Conservation (phyloP, 768 basidiomycete species). For the Serpula lacrymans region DNA sequence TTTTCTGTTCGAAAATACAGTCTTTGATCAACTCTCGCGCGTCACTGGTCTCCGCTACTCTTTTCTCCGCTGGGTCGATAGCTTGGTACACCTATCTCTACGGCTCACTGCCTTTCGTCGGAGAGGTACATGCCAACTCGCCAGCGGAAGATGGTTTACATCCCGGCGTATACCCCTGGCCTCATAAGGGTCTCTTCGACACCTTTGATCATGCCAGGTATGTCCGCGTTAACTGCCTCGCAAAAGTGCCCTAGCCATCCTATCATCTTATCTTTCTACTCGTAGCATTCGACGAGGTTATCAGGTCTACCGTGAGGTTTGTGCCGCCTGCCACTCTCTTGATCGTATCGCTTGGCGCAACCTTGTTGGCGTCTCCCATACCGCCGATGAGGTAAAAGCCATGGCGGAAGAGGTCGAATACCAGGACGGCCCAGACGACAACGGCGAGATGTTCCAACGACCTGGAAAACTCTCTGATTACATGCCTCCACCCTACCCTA, state of each 20-base stretch:
- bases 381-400: slow-evolving; percentile 80
- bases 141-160: slow-evolving; percentile 95
- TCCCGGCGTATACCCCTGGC: slow-evolving; percentile 83
- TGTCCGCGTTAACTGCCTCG: slow-evolving; percentile 27
- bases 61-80: slow-evolving; percentile 82
- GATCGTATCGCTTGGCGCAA: slow-evolving; percentile 99
- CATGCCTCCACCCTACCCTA: slow-evolving; percentile 91
- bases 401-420: slow-evolving; percentile 99
- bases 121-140: slow-evolving; percentile 90
- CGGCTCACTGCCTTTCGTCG: slow-evolving; percentile 84
- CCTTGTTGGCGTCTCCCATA: slow-evolving; percentile 96
- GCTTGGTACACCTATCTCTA: slow-evolving; percentile 97
- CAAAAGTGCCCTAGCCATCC: slow-evolving; percentile 8
- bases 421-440: slow-evolving; percentile 88
- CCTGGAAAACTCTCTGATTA: slow-evolving; percentile 99
- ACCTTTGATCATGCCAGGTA: slow-evolving; percentile 97
- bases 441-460: slow-evolving; percentile 98
- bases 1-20: slow-evolving; percentile 31
- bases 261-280: slow-evolving; percentile 10
- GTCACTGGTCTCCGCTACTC: slow-evolving; percentile 70
- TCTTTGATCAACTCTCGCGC: slow-evolving; percentile 67
- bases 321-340: slow-evolving; percentile 97
- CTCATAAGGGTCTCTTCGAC: slow-evolving; percentile 84
- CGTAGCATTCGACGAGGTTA: slow-evolving; percentile 90
- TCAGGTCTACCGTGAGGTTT: slow-evolving; percentile 98